phyloP scores from a whole-genome alignment of 495 filamentous ascomycete species.

The Hypoxylon rickii region DNA sequence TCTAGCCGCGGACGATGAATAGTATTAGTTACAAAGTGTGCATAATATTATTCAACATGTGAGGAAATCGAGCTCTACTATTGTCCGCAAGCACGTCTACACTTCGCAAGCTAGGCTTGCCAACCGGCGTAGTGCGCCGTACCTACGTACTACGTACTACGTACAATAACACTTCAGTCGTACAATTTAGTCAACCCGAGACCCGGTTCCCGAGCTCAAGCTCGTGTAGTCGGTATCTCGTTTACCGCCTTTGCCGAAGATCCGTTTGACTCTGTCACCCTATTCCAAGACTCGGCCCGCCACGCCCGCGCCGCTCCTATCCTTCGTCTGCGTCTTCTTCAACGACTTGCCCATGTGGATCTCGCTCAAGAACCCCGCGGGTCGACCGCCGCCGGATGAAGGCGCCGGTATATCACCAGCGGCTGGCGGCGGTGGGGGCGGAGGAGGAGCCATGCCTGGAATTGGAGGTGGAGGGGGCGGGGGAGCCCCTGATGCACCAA shows the following conservation, averaged over 20 bases:
- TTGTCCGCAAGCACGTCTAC: constrained; percentile 16
- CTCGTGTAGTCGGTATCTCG: background rate
- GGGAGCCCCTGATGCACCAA: constrained; percentile 41
- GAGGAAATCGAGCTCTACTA: constrained; percentile 13
- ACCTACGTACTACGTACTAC: no score
- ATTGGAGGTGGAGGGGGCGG: constrained; percentile 59
- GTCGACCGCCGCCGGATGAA: constrained; percentile 46
- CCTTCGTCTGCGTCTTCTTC: constrained; percentile 83
- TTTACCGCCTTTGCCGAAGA: background rate
- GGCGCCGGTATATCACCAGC: constrained; percentile 43
- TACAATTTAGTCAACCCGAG: constrained; percentile 36
- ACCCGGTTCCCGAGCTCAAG: background rate
- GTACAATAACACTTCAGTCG: constrained; percentile 31
- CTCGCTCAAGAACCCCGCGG: constrained; percentile 71
- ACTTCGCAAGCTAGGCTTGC: constrained; percentile 8
- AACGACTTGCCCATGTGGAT: constrained; percentile 79
- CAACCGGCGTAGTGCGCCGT: constrained; percentile 3
- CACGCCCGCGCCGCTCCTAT: constrained; percentile 70
- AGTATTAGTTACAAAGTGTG: constrained; percentile 1
- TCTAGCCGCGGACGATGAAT: no score
- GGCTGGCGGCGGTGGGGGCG: constrained; percentile 57
- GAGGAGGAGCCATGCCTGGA: constrained; percentile 57
- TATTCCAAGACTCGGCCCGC: constrained; percentile 70
- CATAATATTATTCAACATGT: constrained; percentile 8
- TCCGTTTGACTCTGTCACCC: constrained; percentile 1